These are phyloP conservation scores for Ilyonectria sp. DNA, from an alignment of 2,329 filamentous ascomycete species.

Conservation along the genomic window DNA sequence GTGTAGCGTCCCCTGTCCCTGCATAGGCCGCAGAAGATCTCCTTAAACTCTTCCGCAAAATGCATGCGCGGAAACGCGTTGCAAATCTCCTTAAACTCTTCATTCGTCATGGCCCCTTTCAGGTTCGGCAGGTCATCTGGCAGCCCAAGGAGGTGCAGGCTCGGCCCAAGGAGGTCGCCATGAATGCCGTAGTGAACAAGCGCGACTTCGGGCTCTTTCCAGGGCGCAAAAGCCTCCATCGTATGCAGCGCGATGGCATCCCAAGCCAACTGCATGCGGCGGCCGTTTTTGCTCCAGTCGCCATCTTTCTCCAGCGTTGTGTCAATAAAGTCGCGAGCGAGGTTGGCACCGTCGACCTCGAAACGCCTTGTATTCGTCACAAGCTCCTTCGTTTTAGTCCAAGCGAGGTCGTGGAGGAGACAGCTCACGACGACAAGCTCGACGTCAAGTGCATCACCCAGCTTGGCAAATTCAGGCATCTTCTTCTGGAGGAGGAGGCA, in stretches of 20 bases:
- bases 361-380: conserved; percentile 11
- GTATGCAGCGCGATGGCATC: conserved; percentile 10
- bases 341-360: conserved; percentile 13
- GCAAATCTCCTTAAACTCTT: background rate
- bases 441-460: conserved; percentile 5
- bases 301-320: conserved; percentile 7
- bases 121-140: conserved; percentile 4
- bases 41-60: conserved; percentile 9
- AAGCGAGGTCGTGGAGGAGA: conserved; percentile 12
- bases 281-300: conserved; percentile 4
- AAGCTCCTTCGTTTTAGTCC: conserved; percentile 14
- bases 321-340: conserved; percentile 11
- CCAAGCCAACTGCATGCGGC: conserved; percentile 12
- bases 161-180: conserved; percentile 13
- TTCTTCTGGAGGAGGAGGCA: conserved; percentile 13
- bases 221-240: conserved; percentile 10
- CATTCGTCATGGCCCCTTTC: conserved; percentile 2
- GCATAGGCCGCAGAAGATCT: conserved; percentile 10
- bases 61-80: too few relatives aligned
- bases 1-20: conserved; percentile 10
- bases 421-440: conserved; percentile 13
- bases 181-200: conserved; percentile 13
- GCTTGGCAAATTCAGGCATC: conserved; percentile 6
- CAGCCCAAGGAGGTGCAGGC: conserved; percentile 12
- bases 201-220: conserved; percentile 9